Evolutionary conservation across 108 stramenopile genomes (phyloP).

Genomic region (Skeletonema costatum): DNA sequence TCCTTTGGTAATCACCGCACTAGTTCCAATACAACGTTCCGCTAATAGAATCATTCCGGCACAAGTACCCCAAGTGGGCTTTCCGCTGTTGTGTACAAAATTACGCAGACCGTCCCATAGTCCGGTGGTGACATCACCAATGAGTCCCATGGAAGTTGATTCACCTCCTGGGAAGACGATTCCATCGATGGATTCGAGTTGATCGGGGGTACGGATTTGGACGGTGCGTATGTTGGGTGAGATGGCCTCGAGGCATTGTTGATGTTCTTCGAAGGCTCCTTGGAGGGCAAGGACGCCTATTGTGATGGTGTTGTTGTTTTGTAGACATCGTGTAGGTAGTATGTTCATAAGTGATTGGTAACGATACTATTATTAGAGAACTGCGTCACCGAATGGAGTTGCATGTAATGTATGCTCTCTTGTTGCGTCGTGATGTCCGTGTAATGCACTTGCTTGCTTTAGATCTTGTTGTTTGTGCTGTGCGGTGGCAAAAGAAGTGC

Average conservation of each 20-base stretch:
- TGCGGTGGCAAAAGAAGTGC: no score
- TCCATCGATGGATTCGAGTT: conserved; percentile 86
- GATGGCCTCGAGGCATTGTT: conserved; percentile 61
- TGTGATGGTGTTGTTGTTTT: conserved; percentile 27
- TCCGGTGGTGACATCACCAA: conserved; percentile 58
- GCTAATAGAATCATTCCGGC: conserved; percentile 98
- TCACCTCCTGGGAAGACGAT: conserved; percentile 98
- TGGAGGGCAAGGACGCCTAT: conserved; percentile 94
- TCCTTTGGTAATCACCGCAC: conserved; percentile 91
- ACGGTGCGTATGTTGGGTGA: conserved; percentile 24
- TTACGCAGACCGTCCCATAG: conserved; percentile 77
- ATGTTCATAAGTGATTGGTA: not conserved
- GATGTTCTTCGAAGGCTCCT: conserved; percentile 97
- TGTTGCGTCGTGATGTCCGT: no score
- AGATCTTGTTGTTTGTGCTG: no score
- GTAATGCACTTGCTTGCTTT: no score
- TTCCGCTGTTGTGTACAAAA: conserved; percentile 62
- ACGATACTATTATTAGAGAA: not conserved
- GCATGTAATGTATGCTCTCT: no score
- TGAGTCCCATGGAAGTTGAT: conserved; percentile 97
- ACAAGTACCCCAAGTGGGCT: conserved; percentile 98
- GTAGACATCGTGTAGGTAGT: not conserved
- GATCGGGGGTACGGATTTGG: conserved; percentile 79
- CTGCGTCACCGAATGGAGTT: not conserved
- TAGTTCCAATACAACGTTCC: conserved; percentile 87